Base-by-base conservation (phyloP, 176 grass and related monocot genomes). In the Aegilops longissima region DNA sequence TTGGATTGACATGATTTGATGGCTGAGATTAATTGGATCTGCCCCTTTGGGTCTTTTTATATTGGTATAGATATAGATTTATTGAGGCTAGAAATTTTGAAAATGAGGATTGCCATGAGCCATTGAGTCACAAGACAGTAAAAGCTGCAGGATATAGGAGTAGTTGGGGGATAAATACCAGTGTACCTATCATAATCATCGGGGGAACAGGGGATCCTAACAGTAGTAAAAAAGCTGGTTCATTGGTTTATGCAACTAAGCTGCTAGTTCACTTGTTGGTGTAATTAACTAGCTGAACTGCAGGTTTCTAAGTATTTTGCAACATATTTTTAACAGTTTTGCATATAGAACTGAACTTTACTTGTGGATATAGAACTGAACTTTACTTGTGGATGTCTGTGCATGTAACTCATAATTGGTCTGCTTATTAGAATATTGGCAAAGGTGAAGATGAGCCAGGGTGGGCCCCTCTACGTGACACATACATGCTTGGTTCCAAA, bases 401-500 rank as follows among this genome's bases (percentile, higher is more conserved):
- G 49, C 70, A 64, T 76, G 38, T 20, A 17, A 39, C 71, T 86
- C 45, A 63, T 62, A 23, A 80, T 65, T 70, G 29, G 9, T 68
- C 66, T 90, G n/a, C 17, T 78, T 73, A 70, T 78, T 82, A 95
- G 93, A 58, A 39, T 24, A 29, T 67, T 69, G 82, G 64, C 77
- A 92, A 88, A 87, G 83, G 93, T 45, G 90, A 95, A 84, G 93
- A 90, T 39, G 89, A 87, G 13, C 81, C 90, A 76, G 91, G 91
- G 52, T 96, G 94, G 94, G 91, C 94, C 54, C 94, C 91, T 31
- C 82, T 93, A 44, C 77, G 87, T 18, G 87, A 93, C 65, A 96
- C 81, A 44, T 96, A 96, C 73, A 96, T 96, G 91, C 91, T 93
- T 83, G 89, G 91, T 78, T 70, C 91, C n/a, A 96, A 96, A 86